Percentiles rank a stretch among this genome's conserved stretches.
Evolutionary conservation across 768 basidiomycete genomes (phyloP).

Genomic region (Amanita thiersii): DNA sequence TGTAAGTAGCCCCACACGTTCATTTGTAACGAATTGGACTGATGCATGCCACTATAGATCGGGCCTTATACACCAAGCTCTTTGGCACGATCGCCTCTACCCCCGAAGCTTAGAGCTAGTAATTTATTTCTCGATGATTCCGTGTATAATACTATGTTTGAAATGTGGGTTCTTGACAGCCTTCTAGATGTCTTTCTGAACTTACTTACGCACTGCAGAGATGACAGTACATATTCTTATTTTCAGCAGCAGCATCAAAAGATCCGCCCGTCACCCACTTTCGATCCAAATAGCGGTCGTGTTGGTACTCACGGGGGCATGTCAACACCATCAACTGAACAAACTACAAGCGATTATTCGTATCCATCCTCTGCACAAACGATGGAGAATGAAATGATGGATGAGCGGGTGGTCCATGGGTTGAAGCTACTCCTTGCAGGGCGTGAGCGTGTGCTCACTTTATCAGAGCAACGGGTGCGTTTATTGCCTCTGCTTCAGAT

Average conservation of each 20-base stretch:
- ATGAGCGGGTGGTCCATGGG: conserved; percentile 50
- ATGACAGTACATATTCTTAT: conserved; percentile 37
- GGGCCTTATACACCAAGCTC: conserved; percentile 75
- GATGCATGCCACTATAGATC: conserved; percentile 38
- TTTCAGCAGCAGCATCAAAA: conserved; percentile 26
- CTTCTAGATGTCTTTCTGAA: background rate
- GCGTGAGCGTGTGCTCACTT: conserved; percentile 62
- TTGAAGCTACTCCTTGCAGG: conserved; percentile 64
- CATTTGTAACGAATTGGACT: background rate
- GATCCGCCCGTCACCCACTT: conserved; percentile 30
- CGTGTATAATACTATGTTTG: conserved; percentile 39
- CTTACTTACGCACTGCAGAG: conserved; percentile 21
- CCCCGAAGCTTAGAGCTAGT: conserved; percentile 65
- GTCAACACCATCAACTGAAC: background rate
- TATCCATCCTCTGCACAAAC: conserved; percentile 15
- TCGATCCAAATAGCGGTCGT: conserved; percentile 26
- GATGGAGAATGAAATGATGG: conserved; percentile 46
- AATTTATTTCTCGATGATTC: conserved; percentile 66
- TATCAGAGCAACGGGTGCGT: conserved; percentile 65
- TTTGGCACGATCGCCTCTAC: conserved; percentile 65
- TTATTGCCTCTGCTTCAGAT: conserved; percentile 4
- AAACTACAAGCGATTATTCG: conserved; percentile 12
- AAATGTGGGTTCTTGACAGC: conserved; percentile 29
- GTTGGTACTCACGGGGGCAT: background rate
- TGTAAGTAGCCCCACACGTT: conserved; percentile 31